Conservation (phyloP, 805 yeast genomes). For the Candida takata region DNA sequence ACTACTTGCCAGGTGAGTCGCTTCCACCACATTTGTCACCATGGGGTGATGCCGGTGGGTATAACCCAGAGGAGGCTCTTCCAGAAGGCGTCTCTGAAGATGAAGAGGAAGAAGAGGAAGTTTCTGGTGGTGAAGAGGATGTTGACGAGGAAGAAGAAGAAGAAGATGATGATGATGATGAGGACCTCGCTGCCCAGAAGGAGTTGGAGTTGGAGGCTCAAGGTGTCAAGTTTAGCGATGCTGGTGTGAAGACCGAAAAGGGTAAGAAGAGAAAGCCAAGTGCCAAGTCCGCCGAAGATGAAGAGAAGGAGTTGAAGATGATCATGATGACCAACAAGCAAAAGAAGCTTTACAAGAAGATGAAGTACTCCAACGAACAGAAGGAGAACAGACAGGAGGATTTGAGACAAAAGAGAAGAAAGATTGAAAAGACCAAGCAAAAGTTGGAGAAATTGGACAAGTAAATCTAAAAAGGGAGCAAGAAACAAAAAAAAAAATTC, state of each 20-base stretch:
- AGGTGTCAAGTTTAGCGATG: conserved; percentile 70
- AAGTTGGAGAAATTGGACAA: neutral
- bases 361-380: conserved; percentile 86
- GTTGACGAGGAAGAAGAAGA: conserved; percentile 34
- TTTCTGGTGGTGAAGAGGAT: conserved; percentile 36
- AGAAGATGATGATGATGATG: conserved; percentile 26
- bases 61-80: conserved; percentile 65
- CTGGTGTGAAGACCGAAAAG: conserved; percentile 24
- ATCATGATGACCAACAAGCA: conserved; percentile 98
- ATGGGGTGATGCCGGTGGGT: conserved; percentile 95
- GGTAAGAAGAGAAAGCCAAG: conserved; percentile 32
- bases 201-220: conserved; percentile 88
- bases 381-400: conserved; percentile 70
- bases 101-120: conserved; percentile 50
- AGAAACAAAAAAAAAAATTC: too few relatives aligned
- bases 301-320: conserved; percentile 86
- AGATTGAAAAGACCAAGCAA: conserved; percentile 46
- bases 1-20: conserved; percentile 89
- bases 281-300: conserved; percentile 41
- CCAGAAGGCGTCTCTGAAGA: conserved; percentile 39
- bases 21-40: conserved; percentile 97
- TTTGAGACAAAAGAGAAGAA: conserved; percentile 61
- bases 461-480: too few relatives aligned
- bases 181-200: conserved; percentile 55
- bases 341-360: conserved; percentile 86